phyloP scores from a whole-genome alignment of 768 basidiomycete species.

The Exidia glandulosa region DNA sequence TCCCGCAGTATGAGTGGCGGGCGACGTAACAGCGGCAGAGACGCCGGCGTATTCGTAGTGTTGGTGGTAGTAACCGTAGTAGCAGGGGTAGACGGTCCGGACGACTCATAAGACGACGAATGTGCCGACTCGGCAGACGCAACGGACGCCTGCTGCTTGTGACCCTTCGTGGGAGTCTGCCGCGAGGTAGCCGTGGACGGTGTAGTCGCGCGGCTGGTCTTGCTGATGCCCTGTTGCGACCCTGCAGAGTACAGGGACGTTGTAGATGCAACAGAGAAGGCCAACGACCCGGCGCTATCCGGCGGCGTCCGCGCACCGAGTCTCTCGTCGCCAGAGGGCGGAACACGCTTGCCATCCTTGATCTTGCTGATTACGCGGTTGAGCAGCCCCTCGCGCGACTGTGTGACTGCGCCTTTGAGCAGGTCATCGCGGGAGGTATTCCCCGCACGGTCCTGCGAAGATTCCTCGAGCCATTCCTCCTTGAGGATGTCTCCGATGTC shows the following conservation, averaged over 20 bases:
- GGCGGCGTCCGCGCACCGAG: conserved; percentile 1
- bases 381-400: conserved; percentile 23
- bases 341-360: conserved; percentile 41
- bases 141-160: conserved; percentile 54
- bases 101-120: conserved; percentile 2
- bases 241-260: neutral
- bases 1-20: conserved; percentile 15
- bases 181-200: neutral
- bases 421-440: conserved; percentile 55
- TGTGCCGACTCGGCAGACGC: conserved; percentile 55
- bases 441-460: neutral
- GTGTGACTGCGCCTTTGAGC: conserved; percentile 51
- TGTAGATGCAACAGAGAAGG: neutral
- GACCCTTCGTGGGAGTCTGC: conserved; percentile 24
- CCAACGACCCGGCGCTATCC: neutral
- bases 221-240: neutral
- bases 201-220: conserved; percentile 6
- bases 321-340: conserved; percentile 6
- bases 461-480: conserved; percentile 60
- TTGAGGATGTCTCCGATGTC: conserved; percentile 93
- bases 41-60: conserved; percentile 32
- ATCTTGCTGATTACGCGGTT: conserved; percentile 69
- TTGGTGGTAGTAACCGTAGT: conserved; percentile 15
- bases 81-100: conserved; percentile 9
- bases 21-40: conserved; percentile 35